Conservation (phyloP, 192 early-diverging fungal species). For the Pilobolus umbonatus region DNA sequence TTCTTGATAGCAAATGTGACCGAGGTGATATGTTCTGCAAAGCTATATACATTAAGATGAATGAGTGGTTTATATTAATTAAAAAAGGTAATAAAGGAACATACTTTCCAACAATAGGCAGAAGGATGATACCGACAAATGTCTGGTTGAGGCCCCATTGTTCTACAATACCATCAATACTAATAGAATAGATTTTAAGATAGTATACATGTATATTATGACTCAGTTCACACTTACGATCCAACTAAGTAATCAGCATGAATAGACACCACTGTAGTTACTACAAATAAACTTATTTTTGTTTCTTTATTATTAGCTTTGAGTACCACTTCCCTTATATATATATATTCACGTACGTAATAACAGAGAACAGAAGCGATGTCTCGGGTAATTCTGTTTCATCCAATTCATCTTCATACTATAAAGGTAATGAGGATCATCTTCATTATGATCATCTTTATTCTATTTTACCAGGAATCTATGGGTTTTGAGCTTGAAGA, state of each 20-base stretch:
- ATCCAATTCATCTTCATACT: slow-evolving; percentile 38
- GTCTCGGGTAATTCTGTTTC: slow-evolving; percentile 59
- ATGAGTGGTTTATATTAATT: slow-evolving; percentile 11
- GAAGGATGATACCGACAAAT: slow-evolving; percentile 89
- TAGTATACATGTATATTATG: neutral
- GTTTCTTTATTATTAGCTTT: too few species aligned
- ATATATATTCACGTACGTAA: too few species aligned
- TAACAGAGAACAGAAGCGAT: slow-evolving; percentile 50
- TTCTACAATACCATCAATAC: slow-evolving; percentile 64
- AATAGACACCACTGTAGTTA: slow-evolving; percentile 69
- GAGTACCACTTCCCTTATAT: too few species aligned
- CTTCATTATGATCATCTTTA: neutral
- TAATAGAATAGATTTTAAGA: neutral
- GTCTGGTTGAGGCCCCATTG: slow-evolving; percentile 65
- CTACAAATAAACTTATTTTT: slow-evolving; percentile 50
- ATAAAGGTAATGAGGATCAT: neutral
- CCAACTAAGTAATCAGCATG: slow-evolving; percentile 83
- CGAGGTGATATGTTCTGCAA: slow-evolving; percentile 75
- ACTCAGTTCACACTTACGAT: slow-evolving; percentile 36
- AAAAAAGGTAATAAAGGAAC: slow-evolving; percentile 25
- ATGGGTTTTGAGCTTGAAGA: slow-evolving; percentile 75
- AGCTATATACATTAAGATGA: slow-evolving; percentile 16
- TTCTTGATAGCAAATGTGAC: slow-evolving; percentile 80
- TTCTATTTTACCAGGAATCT: slow-evolving; percentile 39
- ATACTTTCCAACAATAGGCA: slow-evolving; percentile 89